A percentile compares a stretch with the other conserved stretches of the same genome.
These are phyloP conservation scores for Tarenaya hassleriana DNA, from an alignment of 345 rosid genomes.

Conservation along the genomic window DNA sequence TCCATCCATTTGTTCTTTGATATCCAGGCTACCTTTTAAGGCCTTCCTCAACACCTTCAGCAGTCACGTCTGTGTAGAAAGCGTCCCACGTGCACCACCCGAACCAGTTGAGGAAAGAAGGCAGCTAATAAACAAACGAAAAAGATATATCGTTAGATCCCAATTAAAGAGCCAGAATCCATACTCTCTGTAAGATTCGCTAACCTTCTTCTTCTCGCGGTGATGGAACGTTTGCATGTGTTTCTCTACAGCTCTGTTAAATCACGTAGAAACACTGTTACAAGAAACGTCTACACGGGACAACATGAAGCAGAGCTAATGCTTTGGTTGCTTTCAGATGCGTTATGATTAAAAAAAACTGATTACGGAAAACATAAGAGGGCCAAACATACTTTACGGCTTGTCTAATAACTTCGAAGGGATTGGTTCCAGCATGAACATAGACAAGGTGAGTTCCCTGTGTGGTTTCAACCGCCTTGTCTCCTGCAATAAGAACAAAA, in stretches of 20 bases:
- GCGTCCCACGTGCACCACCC: constrained; percentile 99
- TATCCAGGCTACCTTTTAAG: constrained; percentile 58
- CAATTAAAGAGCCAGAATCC: constrained; percentile 13
- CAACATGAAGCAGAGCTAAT: neutral
- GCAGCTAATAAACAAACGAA: constrained; percentile 46
- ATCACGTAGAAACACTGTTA: neutral
- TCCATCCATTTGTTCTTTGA: neutral
- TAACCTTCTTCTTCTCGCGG: constrained; percentile 81
- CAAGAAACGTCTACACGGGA: too few species aligned
- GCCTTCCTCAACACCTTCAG: constrained; percentile 90
- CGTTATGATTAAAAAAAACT: too few species aligned
- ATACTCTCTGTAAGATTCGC: neutral
- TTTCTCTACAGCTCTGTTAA: constrained; percentile 70
- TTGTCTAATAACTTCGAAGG: constrained; percentile 87
- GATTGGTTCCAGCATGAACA: constrained; percentile 92
- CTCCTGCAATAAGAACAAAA: constrained; percentile 72
- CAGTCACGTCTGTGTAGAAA: constrained; percentile 91
- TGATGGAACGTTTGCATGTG: constrained; percentile 85
- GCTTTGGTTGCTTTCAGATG: neutral
- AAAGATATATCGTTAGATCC: constrained; percentile 15
- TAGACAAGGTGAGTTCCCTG: constrained; percentile 84
- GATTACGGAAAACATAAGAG: neutral
- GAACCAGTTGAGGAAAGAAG: constrained; percentile 89
- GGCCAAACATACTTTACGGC: constrained; percentile 69
- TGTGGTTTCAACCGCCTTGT: constrained; percentile 72